Base-by-base conservation (phyloP, 169 alveolate species). In the Plasmodium knowlesi region DNA sequence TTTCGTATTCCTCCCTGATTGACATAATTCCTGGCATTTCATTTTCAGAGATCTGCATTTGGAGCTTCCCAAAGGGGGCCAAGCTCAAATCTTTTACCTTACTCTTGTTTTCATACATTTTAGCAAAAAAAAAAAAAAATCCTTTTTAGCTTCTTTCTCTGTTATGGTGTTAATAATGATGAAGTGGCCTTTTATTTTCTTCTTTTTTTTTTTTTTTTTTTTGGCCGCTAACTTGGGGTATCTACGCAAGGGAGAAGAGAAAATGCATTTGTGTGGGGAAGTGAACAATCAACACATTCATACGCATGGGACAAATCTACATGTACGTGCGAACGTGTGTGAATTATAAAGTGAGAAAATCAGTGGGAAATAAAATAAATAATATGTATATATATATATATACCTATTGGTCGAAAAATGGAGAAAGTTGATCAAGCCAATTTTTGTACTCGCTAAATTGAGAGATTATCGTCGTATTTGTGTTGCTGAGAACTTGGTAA, bases 1-100 rank as follows among this genome's bases (percentile, higher is more conserved):
- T 96, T 57, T 98, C 99, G 86, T 91, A 98, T 93, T 98, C 99
- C 89, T 96, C 96, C 84, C 99, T 93, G 81, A 98, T 95, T 14
- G 98, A 96, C 98, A 98, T 97, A 81, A 99, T 96, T 12, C 99
- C 99, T 30, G 99, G 99, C 99, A 99, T 98, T 95, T 99, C 99
- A 32, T 96, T 98, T 96, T 98, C 99, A 16, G 99, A 99, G 57
- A 98, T 82, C 46, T 96, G 94, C 95, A 98, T 97, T 96, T 98
- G 99, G 95, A 97, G 95, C 95, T 99, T 97, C 83, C 99, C 99
- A 96, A 97, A 98, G 32, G 97, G 99, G 43, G 99, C 99, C 54
- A 97, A 93, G 32, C 96, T 84, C 83, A 98, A 93, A 95, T 98
- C 99, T 82, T 95, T 96, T 71, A 98, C 98, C 94, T 96, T 97